Conservation (phyloP, 2,329 filamentous ascomycete species). For the Talaromyces sp. region DNA sequence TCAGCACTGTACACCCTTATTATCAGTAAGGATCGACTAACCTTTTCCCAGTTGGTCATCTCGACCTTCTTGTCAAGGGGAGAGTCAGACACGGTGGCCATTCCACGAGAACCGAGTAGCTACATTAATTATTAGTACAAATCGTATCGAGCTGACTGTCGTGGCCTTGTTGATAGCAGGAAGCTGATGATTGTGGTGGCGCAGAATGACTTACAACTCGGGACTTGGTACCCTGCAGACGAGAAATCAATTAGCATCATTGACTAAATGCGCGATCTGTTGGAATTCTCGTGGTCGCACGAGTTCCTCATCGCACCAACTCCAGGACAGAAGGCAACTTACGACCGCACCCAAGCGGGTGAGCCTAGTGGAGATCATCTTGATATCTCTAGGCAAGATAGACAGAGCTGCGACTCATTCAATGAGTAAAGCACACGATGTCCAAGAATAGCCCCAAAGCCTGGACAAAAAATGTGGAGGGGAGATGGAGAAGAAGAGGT, state of each 20-base stretch:
- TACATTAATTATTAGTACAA: slow-evolving; percentile 39
- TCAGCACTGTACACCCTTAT: slow-evolving; percentile 25
- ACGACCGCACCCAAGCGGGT: slow-evolving; percentile 49
- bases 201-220: slow-evolving; percentile 40
- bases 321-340: slow-evolving; percentile 26
- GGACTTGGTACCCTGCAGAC: slow-evolving; percentile 42
- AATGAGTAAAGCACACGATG: slow-evolving; percentile 27
- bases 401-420: slow-evolving; percentile 38
- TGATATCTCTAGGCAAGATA: slow-evolving; percentile 41
- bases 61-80: slow-evolving; percentile 92
- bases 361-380: slow-evolving; percentile 48
- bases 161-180: neutral
- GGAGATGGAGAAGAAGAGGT: slow-evolving; percentile 32
- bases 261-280: neutral
- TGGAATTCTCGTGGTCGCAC: neutral
- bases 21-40: slow-evolving; percentile 28
- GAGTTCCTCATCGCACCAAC: neutral
- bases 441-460: slow-evolving; percentile 27
- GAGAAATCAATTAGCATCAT: slow-evolving; percentile 13
- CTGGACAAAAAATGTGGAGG: slow-evolving; percentile 39
- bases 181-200: neutral
- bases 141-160: neutral
- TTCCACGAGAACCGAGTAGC: slow-evolving; percentile 62
- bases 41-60: slow-evolving; percentile 94
- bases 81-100: slow-evolving; percentile 83